Conservation (phyloP, 2,329 filamentous ascomycete species). For the Venturia nashicola region DNA sequence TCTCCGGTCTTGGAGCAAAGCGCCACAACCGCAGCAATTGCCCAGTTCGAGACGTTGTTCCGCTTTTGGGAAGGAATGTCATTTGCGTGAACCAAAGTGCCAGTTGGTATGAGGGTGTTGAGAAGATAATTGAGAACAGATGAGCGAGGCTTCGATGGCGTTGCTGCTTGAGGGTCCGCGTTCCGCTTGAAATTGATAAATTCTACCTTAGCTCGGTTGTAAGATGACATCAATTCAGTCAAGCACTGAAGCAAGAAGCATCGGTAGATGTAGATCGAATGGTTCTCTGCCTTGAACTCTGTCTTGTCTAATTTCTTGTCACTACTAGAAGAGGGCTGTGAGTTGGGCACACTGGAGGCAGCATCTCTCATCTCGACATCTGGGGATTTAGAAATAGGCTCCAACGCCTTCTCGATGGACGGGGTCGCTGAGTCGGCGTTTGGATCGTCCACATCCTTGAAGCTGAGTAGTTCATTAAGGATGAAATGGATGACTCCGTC, state of each 20-base stretch:
- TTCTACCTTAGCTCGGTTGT: constrained; percentile 91
- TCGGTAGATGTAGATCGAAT: constrained; percentile 91
- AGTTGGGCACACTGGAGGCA: constrained; percentile 22
- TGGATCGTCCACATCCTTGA: constrained; percentile 75
- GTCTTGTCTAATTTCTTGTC: constrained; percentile 50
- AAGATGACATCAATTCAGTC: constrained; percentile 79
- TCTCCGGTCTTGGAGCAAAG: constrained; percentile 83
- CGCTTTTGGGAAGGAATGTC: constrained; percentile 73
- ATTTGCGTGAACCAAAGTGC: constrained; percentile 57
- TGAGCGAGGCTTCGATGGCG: constrained; percentile 86
- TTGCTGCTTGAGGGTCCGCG: constrained; percentile 67
- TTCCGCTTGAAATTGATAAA: constrained; percentile 99
- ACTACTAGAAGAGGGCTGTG: constrained; percentile 18
- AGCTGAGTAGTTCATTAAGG: constrained; percentile 81
- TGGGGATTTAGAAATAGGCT: constrained; percentile 15
- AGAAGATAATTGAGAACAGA: constrained; percentile 90
- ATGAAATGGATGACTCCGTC: constrained; percentile 94
- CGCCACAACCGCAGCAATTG: constrained; percentile 74
- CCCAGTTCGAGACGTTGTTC: constrained; percentile 70
- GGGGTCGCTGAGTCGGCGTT: constrained; percentile 40
- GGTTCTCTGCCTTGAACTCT: constrained; percentile 79
- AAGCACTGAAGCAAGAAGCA: constrained; percentile 91
- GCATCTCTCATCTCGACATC: constrained; percentile 39
- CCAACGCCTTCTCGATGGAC: constrained; percentile 30
- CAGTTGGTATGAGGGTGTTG: constrained; percentile 60